Conservation (phyloP, 805 yeast genomes). For the Helenozyma rhizophorensis region DNA sequence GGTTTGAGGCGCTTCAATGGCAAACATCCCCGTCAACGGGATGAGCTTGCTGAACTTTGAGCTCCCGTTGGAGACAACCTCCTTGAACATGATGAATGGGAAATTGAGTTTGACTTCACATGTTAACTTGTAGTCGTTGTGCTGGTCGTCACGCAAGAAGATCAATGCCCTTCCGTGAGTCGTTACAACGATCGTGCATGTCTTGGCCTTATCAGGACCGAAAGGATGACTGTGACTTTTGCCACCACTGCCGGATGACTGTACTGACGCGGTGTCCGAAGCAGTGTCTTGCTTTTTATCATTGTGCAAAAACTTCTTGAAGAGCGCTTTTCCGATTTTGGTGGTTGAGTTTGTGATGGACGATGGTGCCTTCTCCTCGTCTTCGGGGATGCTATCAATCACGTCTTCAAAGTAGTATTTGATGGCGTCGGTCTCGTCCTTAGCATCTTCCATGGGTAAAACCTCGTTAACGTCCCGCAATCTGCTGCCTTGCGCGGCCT, state of each 20-base stretch:
- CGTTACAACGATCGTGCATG: slow-evolving; percentile 55
- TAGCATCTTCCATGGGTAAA: background rate
- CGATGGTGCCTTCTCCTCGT: slow-evolving; percentile 7
- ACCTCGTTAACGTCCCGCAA: slow-evolving; percentile 10
- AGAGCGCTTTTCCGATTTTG: slow-evolving; percentile 15
- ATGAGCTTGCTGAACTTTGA: slow-evolving; percentile 26
- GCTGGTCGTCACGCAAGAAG: slow-evolving; percentile 42
- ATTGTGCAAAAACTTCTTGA: slow-evolving; percentile 19
- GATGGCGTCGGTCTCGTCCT: slow-evolving; percentile 13
- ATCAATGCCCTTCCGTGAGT: slow-evolving; percentile 60
- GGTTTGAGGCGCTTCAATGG: slow-evolving; percentile 50
- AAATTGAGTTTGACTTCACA: slow-evolving; percentile 53
- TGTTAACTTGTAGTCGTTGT: slow-evolving; percentile 39
- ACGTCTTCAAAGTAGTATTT: slow-evolving; percentile 7
- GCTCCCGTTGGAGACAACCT: slow-evolving; percentile 40
- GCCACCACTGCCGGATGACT: slow-evolving; percentile 1
- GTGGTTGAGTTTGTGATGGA: slow-evolving; percentile 6
- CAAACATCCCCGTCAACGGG: slow-evolving; percentile 47
- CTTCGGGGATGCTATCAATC: slow-evolving; percentile 2
- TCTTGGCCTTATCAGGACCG: slow-evolving; percentile 34
- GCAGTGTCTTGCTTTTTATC: slow-evolving; percentile 13
- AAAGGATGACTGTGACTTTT: slow-evolving; percentile 2
- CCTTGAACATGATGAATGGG: slow-evolving; percentile 54
- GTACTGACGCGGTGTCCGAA: slow-evolving; percentile 1
- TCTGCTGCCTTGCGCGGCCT: slow-evolving; percentile 33